Percentiles rank a stretch among this genome's conserved stretches.
These are phyloP conservation scores for Rhamnella rubrinervis DNA, from an alignment of 331 rosid species.

Conservation along the genomic window DNA sequence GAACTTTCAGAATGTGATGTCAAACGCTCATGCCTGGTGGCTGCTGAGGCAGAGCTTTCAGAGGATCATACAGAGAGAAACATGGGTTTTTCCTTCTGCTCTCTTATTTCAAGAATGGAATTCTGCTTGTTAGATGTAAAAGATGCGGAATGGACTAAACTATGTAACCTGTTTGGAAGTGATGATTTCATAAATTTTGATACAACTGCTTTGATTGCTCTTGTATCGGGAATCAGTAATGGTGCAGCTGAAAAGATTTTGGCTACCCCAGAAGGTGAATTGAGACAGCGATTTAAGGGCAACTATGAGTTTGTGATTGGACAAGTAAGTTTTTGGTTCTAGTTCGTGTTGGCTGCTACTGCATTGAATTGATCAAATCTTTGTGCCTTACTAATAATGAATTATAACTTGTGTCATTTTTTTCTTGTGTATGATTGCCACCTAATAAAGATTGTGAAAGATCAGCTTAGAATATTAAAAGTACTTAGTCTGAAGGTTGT, in stretches of 20 bases:
- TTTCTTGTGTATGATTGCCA: neutral
- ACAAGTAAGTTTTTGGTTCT: constrained; percentile 52
- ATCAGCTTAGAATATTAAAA: too few relatives aligned
- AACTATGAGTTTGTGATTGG: constrained; percentile 80
- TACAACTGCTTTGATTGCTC: constrained; percentile 91
- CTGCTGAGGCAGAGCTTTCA: constrained; percentile 24
- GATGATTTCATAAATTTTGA: constrained; percentile 63
- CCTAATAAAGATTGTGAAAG: too few relatives aligned
- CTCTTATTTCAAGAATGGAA: constrained; percentile 48
- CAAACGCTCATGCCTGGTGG: constrained; percentile 23
- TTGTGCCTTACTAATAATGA: neutral
- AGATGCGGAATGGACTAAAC: constrained; percentile 19
- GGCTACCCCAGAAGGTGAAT: constrained; percentile 66
- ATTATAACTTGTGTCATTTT: neutral
- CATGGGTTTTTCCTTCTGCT: constrained; percentile 38
- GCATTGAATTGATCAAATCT: neutral
- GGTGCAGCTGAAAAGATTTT: constrained; percentile 64
- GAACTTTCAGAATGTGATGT: constrained; percentile 16
- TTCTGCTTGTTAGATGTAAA: constrained; percentile 20
- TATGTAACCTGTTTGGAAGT: constrained; percentile 26
- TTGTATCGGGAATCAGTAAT: constrained; percentile 84
- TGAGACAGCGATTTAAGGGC: constrained; percentile 79
- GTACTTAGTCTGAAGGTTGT: too few relatives aligned
- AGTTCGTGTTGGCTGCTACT: neutral
- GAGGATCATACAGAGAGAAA: constrained; percentile 17